Conservation (phyloP, 2,329 filamentous ascomycete species). For the Xylogone sp. region DNA sequence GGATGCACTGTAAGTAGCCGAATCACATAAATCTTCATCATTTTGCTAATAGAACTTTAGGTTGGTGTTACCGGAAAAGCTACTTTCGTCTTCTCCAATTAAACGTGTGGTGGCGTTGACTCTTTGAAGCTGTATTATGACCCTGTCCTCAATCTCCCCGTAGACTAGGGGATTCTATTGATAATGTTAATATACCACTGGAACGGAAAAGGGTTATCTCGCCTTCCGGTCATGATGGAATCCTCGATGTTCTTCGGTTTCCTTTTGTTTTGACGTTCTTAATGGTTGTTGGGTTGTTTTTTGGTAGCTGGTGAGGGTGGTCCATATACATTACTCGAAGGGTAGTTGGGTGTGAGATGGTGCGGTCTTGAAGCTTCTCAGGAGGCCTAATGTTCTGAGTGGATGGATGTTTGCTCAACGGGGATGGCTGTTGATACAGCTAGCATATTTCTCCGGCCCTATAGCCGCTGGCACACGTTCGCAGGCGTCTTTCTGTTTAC, state of each 20-base stretch:
- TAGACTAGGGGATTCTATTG: constrained; percentile 15
- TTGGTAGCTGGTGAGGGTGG: constrained; percentile 9
- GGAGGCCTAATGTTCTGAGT: constrained; percentile 21
- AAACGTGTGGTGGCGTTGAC: neutral
- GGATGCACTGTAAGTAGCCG: constrained; percentile 30
- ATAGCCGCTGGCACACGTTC: constrained; percentile 23
- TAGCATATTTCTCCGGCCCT: constrained; percentile 19
- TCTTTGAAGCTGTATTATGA: neutral
- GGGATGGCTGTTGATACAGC: constrained; percentile 15
- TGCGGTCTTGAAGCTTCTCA: constrained; percentile 14
- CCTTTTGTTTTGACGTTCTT: constrained; percentile 28
- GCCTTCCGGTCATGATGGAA: constrained; percentile 16
- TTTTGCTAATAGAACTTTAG: constrained; percentile 17
- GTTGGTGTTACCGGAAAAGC: constrained; percentile 18
- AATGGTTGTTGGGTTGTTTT: constrained; percentile 29
- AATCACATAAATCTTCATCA: neutral
- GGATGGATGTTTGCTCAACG: constrained; percentile 23
- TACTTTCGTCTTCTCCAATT: constrained; percentile 17
- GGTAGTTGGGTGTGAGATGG: constrained; percentile 5
- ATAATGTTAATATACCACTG: constrained; percentile 11
- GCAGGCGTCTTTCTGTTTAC: constrained; percentile 21
- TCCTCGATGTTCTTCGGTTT: constrained; percentile 20
- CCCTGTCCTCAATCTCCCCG: neutral
- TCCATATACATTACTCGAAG: neutral
- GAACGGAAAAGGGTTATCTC: constrained; percentile 12